Conservation (phyloP, 2,329 filamentous ascomycete genomes). For the Sporothrix brasiliensis region DNA sequence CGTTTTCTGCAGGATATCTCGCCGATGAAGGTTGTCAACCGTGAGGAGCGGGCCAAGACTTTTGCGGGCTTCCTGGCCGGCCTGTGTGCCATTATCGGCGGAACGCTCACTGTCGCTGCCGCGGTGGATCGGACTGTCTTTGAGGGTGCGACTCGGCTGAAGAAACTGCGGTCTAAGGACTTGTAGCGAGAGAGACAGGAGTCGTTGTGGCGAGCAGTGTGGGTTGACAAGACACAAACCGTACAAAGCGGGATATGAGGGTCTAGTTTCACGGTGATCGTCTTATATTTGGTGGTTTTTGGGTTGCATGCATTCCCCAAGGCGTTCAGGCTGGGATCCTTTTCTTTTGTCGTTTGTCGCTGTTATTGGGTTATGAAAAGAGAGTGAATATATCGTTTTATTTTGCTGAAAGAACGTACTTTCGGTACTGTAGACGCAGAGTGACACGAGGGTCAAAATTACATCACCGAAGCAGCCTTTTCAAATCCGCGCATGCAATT, state of each 20-base stretch:
- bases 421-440: too few relatives aligned
- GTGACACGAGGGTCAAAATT: neutral
- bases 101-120: conserved; percentile 92
- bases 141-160: conserved; percentile 80
- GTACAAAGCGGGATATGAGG: conserved; percentile 2
- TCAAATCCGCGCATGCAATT: neutral
- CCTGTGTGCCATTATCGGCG: conserved; percentile 90
- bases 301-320: conserved; percentile 18
- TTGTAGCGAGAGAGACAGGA: conserved; percentile 44
- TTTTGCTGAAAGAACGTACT: too few relatives aligned
- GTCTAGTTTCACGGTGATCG: conserved; percentile 11
- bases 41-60: conserved; percentile 84
- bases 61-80: conserved; percentile 92
- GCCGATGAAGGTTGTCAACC: conserved; percentile 99
- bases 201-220: neutral
- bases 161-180: conserved; percentile 77
- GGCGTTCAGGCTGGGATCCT: conserved; percentile 29
- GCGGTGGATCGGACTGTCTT: conserved; percentile 90
- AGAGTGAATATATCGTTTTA: neutral
- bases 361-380: conserved; percentile 1
- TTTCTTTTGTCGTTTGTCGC: conserved; percentile 29
- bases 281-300: conserved; percentile 14
- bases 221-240: neutral
- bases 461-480: too few relatives aligned
- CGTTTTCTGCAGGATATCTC: conserved; percentile 75